Conservation (phyloP, 352 stramenopile genomes). For the Pythium phragmiticola region DNA sequence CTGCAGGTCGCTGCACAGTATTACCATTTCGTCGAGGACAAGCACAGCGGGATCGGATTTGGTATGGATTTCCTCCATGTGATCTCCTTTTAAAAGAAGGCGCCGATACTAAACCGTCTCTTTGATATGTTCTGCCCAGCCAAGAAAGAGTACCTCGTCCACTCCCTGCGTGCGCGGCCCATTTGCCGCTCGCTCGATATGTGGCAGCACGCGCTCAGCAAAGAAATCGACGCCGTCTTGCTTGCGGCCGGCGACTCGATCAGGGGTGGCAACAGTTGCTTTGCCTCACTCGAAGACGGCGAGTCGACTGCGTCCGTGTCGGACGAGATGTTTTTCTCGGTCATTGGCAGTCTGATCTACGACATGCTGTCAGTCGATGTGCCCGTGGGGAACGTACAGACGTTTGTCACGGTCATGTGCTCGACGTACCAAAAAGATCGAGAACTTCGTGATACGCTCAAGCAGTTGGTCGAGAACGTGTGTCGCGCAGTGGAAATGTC, state of each 20-base stretch:
- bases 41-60: conserved; percentile 67
- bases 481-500: conserved; percentile 77
- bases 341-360: conserved; percentile 80
- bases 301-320: conserved; percentile 30
- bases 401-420: conserved; percentile 81
- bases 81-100: background rate
- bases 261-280: background rate
- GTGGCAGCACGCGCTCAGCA: conserved; percentile 83
- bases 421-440: conserved; percentile 76
- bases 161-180: conserved; percentile 49
- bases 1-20: conserved; percentile 80
- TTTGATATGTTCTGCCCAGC: conserved; percentile 29
- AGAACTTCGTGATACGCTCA: conserved; percentile 68
- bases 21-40: conserved; percentile 79
- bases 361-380: conserved; percentile 86
- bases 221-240: conserved; percentile 62
- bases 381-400: conserved; percentile 64
- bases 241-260: conserved; percentile 22
- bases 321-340: conserved; percentile 80
- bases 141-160: conserved; percentile 81
- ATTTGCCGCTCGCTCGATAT: conserved; percentile 82
- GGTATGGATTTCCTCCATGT: conserved; percentile 33
- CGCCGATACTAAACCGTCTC: background rate
- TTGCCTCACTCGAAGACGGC: background rate
- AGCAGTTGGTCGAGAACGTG: conserved; percentile 81